Evolutionary conservation across 495 filamentous ascomycete genomes (phyloP).

Genomic region (Letharia lupina): DNA sequence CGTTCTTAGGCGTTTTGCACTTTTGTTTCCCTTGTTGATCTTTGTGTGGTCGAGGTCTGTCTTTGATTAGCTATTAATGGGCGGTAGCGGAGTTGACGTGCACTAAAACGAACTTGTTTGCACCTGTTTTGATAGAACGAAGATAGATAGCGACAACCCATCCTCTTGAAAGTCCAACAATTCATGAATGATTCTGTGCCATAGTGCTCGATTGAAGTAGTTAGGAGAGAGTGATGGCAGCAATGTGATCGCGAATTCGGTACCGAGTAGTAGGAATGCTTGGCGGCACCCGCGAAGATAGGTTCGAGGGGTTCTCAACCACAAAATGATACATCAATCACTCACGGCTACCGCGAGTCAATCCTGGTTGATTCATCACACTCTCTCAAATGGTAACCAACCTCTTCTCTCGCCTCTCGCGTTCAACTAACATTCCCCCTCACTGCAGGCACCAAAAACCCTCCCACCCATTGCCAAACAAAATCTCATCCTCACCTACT

Average conservation of each 20-base stretch:
- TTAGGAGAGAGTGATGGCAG: neutral
- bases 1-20: neutral
- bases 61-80: neutral
- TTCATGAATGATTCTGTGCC: too few species aligned
- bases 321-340: neutral
- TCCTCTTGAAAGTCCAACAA: too few species aligned
- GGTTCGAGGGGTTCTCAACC: neutral
- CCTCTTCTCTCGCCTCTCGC: neutral
- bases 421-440: neutral
- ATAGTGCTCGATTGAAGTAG: too few species aligned
- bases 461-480: conserved; percentile 53
- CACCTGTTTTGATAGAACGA: neutral
- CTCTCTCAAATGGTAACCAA: neutral
- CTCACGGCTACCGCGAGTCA: neutral
- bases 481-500: conserved; percentile 51
- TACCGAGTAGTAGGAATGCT: neutral
- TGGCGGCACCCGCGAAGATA: neutral
- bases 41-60: neutral
- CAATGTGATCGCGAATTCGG: neutral
- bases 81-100: neutral
- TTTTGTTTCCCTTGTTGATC: neutral
- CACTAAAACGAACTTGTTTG: neutral
- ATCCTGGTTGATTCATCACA: neutral
- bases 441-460: conserved; percentile 50
- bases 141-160: neutral